Conservation (phyloP, 2,329 filamentous ascomycete genomes). For the Fusarium equiseti region DNA sequence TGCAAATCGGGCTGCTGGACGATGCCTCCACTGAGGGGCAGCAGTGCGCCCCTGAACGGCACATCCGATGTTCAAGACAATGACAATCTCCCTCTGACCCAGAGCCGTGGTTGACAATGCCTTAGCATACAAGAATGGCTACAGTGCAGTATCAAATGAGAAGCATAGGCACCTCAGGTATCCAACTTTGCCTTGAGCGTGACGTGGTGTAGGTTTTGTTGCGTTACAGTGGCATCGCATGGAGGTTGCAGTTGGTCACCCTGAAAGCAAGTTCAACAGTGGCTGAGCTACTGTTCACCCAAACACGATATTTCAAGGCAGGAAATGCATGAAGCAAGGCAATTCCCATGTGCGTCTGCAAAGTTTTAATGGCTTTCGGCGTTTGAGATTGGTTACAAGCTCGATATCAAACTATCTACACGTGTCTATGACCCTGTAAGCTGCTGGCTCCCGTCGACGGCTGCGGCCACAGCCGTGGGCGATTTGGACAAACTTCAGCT, state of each 20-base stretch:
- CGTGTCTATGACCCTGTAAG: constrained; percentile 29
- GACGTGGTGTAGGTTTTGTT: constrained; percentile 6
- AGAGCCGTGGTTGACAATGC: constrained; percentile 19
- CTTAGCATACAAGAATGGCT: neutral
- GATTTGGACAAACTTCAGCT: constrained; percentile 28
- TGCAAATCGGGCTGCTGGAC: constrained; percentile 33
- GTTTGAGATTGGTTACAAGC: constrained; percentile 20
- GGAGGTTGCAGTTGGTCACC: constrained; percentile 23
- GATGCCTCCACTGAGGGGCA: constrained; percentile 29
- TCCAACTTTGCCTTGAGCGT: neutral
- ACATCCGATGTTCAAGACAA: constrained; percentile 44
- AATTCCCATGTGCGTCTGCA: constrained; percentile 8
- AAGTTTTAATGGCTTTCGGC: constrained; percentile 1
- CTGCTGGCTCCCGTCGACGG: constrained; percentile 36
- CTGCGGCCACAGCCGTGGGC: constrained; percentile 24
- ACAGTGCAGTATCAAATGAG: neutral
- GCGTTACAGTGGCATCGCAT: constrained; percentile 18
- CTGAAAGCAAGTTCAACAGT: constrained; percentile 4
- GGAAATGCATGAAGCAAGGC: constrained; percentile 10
- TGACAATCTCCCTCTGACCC: constrained; percentile 32
- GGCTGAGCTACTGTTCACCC: neutral
- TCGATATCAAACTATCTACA: constrained; percentile 19
- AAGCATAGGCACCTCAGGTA: constrained; percentile 3
- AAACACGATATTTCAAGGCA: constrained; percentile 26
- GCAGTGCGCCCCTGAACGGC: constrained; percentile 46